These are phyloP conservation scores for Dactylellina leptospora DNA, from an alignment of 2,329 filamentous ascomycete genomes.

Conservation along the genomic window DNA sequence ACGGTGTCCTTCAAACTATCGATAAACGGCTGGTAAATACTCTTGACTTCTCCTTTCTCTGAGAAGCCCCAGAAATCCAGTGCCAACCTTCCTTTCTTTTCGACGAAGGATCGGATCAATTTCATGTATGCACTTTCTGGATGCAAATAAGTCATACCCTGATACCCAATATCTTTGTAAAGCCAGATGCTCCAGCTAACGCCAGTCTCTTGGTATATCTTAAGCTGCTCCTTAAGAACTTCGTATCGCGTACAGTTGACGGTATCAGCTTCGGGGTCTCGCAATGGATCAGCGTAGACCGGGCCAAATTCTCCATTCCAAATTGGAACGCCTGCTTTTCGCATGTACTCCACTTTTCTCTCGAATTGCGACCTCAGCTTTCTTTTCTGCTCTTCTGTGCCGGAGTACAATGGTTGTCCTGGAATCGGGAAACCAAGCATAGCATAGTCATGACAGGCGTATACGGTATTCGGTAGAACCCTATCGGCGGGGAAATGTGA, in stretches of 20 bases:
- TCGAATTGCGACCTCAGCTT: conserved; percentile 62
- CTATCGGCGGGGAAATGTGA: conserved; percentile 60
- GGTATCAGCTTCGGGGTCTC: conserved; percentile 59
- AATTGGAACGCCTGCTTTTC: conserved; percentile 61
- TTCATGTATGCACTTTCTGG: conserved; percentile 57
- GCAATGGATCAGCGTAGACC: conserved; percentile 61
- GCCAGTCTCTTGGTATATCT: conserved; percentile 61
- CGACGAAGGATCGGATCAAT: conserved; percentile 65
- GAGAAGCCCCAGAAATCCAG: conserved; percentile 67
- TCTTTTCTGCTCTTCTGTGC: conserved; percentile 61
- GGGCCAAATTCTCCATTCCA: conserved; percentile 69
- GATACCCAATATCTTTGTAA: conserved; percentile 68
- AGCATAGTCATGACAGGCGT: conserved; percentile 63
- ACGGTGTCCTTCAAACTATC: conserved; percentile 55
- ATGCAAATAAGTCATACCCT: conserved; percentile 63
- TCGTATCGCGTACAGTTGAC: conserved; percentile 62
- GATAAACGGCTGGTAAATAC: conserved; percentile 58
- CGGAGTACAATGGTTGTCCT: conserved; percentile 60
- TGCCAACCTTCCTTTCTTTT: conserved; percentile 67
- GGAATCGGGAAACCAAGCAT: conserved; percentile 55
- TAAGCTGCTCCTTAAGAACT: conserved; percentile 62
- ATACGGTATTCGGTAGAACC: conserved; percentile 63
- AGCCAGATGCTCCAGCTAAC: conserved; percentile 69
- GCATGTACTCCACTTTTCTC: conserved; percentile 65
- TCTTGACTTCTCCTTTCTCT: conserved; percentile 58